Conservation (phyloP, 208 protist genomes). For the Acanthamoeba lenticulata region DNA sequence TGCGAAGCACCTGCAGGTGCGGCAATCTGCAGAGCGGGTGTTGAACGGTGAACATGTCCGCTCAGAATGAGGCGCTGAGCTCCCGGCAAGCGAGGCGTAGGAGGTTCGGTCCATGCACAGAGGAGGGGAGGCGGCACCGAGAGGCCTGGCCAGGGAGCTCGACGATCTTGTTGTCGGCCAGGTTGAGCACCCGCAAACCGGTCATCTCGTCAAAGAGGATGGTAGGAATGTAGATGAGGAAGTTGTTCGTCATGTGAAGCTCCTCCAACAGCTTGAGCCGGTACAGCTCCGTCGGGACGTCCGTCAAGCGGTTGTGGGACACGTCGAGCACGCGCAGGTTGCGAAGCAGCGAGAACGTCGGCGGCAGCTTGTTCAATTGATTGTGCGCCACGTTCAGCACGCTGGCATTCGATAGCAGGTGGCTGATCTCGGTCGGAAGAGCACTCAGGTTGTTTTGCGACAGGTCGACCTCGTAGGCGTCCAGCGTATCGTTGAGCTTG, state of each 20-base stretch:
- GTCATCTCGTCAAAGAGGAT: constrained; percentile 40
- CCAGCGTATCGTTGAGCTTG: background rate
- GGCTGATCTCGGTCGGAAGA: background rate
- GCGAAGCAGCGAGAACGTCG: constrained; percentile 7
- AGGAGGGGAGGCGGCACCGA: background rate
- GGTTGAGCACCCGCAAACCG: background rate
- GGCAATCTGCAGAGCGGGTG: background rate
- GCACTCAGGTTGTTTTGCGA: background rate
- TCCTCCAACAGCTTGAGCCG: constrained; percentile 14
- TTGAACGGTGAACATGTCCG: background rate
- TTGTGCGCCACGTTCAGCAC: background rate
- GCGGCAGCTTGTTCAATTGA: background rate
- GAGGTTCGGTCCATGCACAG: background rate
- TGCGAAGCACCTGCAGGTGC: background rate
- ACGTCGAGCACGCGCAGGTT: constrained; percentile 24
- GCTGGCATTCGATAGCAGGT: background rate
- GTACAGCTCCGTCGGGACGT: constrained; percentile 30
- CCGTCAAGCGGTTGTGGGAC: constrained; percentile 1
- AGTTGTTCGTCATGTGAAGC: constrained; percentile 40
- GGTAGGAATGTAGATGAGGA: constrained; percentile 38
- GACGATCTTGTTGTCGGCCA: background rate
- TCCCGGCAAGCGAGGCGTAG: too few species aligned
- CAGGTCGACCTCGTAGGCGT: background rate
- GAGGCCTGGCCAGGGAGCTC: background rate
- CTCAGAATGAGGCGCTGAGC: background rate